These are phyloP conservation scores for Deuterostichococcus epilithicus DNA, from an alignment of 139 green algal genomes.

Conservation along the genomic window DNA sequence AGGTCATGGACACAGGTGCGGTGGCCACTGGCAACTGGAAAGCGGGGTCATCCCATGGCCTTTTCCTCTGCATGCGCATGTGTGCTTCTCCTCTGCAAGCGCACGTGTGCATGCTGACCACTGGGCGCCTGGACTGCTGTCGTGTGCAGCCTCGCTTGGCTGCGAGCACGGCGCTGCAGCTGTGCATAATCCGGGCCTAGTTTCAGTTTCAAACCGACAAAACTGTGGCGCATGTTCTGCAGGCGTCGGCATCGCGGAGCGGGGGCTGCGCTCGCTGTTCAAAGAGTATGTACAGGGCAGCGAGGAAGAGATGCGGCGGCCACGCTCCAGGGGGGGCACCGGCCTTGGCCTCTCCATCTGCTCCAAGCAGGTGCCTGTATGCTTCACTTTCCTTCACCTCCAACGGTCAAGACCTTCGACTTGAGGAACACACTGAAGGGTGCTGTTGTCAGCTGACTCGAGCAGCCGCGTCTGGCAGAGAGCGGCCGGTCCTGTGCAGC, in stretches of 20 bases:
- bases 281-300: conserved; percentile 73
- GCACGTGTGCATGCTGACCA: no score
- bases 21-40: neutral
- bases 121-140: neutral
- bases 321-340: conserved; percentile 58
- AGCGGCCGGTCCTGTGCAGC: no score
- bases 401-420: no score
- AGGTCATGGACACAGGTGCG: conserved; percentile 64
- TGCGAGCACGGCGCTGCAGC: no score
- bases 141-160: no score
- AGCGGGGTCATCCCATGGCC: no score
- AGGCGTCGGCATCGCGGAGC: conserved; percentile 52
- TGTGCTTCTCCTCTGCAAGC: no score
- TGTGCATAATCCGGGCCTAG: neutral
- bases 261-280: conserved; percentile 62
- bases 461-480: neutral
- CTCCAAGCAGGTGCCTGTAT: conserved; percentile 54
- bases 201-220: neutral
- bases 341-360: conserved; percentile 69
- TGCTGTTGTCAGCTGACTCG: neutral
- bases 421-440: no score
- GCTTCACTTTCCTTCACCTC: neutral
- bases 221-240: conserved; percentile 1
- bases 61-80: no score
- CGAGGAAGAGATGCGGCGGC: conserved; percentile 67